phyloP scores from a whole-genome alignment of 805 yeast genomes.

The Ogataea saltuana region DNA sequence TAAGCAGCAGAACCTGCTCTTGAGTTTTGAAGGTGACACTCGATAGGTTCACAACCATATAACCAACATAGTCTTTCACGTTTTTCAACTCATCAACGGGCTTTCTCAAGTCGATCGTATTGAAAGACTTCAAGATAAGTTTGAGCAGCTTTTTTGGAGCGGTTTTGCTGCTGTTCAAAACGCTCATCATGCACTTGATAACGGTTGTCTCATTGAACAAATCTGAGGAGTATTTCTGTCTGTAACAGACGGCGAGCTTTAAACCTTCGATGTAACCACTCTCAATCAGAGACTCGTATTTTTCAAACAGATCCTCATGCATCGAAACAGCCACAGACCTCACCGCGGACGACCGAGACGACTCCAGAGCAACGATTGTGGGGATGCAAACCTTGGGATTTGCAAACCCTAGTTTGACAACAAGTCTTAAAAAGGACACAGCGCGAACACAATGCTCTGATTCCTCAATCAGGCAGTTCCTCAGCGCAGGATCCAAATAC shows the following conservation, averaged over 20 bases:
- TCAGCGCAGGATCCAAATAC: slow-evolving; percentile 50
- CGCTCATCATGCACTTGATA: slow-evolving; percentile 42
- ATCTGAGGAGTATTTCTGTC: slow-evolving; percentile 30
- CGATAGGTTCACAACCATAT: slow-evolving; percentile 42
- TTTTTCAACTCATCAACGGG: slow-evolving; percentile 11
- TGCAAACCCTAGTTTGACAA: slow-evolving; percentile 66
- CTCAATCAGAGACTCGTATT: slow-evolving; percentile 72
- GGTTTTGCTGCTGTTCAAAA: slow-evolving; percentile 42
- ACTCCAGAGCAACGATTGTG: slow-evolving; percentile 67
- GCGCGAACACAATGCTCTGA: slow-evolving; percentile 49
- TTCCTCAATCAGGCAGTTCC: slow-evolving; percentile 49
- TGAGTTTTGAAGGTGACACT: slow-evolving; percentile 40
- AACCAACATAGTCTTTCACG: slow-evolving; percentile 34
- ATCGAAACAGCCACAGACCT: slow-evolving; percentile 50
- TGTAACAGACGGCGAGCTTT: slow-evolving; percentile 50
- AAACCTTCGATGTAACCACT: slow-evolving; percentile 65
- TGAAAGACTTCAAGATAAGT: slow-evolving; percentile 36
- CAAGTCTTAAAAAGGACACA: slow-evolving; percentile 53
- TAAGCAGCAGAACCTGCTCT: slow-evolving; percentile 53
- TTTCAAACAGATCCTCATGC: slow-evolving; percentile 57
- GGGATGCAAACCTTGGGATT: slow-evolving; percentile 73
- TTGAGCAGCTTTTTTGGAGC: slow-evolving; percentile 44
- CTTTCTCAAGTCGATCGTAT: slow-evolving; percentile 22
- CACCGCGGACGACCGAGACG: slow-evolving; percentile 48
- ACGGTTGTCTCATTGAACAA: slow-evolving; percentile 36